Evolutionary conservation across 768 basidiomycete genomes (phyloP).

Genomic region (Phylloporus sp.): DNA sequence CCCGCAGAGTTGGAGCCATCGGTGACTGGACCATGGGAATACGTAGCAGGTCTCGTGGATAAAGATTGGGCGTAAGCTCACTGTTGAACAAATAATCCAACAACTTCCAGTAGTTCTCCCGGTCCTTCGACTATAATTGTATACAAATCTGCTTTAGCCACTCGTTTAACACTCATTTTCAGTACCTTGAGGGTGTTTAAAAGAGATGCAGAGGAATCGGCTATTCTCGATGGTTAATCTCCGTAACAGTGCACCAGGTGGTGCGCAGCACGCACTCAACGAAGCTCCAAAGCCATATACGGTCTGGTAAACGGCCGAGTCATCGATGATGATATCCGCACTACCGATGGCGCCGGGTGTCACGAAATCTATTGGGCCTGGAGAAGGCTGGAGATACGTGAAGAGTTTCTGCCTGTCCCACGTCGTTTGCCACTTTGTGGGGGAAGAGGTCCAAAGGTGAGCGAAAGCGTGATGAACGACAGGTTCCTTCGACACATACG

Average conservation of each 20-base stretch:
- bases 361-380: constrained; percentile 30
- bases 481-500: constrained; percentile 28
- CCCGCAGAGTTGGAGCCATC: constrained; percentile 62
- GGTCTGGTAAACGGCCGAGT: constrained; percentile 50
- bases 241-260: not conserved
- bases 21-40: constrained; percentile 33
- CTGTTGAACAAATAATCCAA: constrained; percentile 54
- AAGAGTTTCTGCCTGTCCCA: constrained; percentile 30
- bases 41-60: not conserved
- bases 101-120: constrained; percentile 53
- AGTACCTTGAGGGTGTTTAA: constrained; percentile 62
- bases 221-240: constrained; percentile 31
- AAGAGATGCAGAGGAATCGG: constrained; percentile 63
- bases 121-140: constrained; percentile 44
- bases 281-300: constrained; percentile 65
- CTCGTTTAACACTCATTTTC: not conserved
- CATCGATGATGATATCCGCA: constrained; percentile 61
- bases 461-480: not conserved
- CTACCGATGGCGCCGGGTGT: constrained; percentile 48
- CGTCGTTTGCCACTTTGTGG: constrained; percentile 51
- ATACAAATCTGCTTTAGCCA: constrained; percentile 1
- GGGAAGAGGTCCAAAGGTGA: not conserved
- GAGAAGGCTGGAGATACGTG: constrained; percentile 28
- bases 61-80: constrained; percentile 1
- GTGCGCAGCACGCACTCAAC: constrained; percentile 42